Evolutionary conservation across 2,329 filamentous ascomycete genomes (phyloP).

Genomic region (Fusarium torreyae): DNA sequence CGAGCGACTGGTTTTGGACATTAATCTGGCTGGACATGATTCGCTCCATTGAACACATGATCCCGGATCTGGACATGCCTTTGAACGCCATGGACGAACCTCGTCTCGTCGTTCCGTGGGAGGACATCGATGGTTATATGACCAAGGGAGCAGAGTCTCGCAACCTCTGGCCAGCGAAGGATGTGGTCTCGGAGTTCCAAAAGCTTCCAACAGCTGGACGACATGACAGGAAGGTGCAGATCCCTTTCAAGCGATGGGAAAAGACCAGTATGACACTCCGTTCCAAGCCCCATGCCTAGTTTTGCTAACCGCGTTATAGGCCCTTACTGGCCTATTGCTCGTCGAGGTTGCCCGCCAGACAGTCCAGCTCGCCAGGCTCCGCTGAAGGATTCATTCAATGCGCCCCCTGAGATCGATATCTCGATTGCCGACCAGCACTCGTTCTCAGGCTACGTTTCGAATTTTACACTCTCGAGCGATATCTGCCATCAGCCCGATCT

Average conservation of each 20-base stretch:
- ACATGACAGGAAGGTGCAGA: conserved; percentile 53
- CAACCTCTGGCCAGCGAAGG: conserved; percentile 60
- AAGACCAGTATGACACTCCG: conserved; percentile 59
- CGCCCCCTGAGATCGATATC: conserved; percentile 62
- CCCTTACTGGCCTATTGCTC: conserved; percentile 71
- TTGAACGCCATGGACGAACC: conserved; percentile 79
- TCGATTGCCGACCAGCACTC: conserved; percentile 65
- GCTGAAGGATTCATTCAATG: conserved; percentile 61
- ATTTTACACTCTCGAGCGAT: conserved; percentile 73
- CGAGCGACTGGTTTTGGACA: conserved; percentile 72
- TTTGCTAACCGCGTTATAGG: conserved; percentile 52
- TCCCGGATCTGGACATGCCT: conserved; percentile 78
- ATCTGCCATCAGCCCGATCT: conserved; percentile 77
- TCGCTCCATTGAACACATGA: conserved; percentile 65
- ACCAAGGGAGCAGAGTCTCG: conserved; percentile 65
- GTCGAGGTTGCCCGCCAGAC: conserved; percentile 73
- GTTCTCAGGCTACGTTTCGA: conserved; percentile 71
- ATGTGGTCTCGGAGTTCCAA: conserved; percentile 62
- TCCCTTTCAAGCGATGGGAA: conserved; percentile 65
- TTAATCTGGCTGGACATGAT: conserved; percentile 70
- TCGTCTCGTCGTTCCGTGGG: conserved; percentile 74
- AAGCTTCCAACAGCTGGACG: conserved; percentile 58
- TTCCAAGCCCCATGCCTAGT: neutral
- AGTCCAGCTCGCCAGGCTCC: conserved; percentile 70
- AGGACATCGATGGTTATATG: conserved; percentile 71